These are phyloP conservation scores for Hymenoscyphus repandus DNA, from an alignment of 2,329 filamentous ascomycete genomes.

Conservation along the genomic window DNA sequence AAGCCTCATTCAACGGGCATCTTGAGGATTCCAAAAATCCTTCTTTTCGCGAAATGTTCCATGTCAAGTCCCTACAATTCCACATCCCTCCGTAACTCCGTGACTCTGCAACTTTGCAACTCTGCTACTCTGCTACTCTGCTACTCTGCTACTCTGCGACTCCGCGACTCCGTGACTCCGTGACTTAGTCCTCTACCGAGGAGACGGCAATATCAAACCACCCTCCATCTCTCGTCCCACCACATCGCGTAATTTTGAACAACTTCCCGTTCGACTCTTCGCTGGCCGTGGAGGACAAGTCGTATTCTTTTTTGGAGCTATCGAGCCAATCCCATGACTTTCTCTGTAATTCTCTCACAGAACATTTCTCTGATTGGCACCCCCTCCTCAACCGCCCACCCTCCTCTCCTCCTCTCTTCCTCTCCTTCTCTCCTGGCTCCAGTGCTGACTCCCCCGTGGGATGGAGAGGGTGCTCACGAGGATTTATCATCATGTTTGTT, in stretches of 20 bases:
- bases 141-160: too few species aligned
- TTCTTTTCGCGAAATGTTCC: too few species aligned
- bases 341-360: background rate
- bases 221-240: background rate
- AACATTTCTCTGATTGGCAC: background rate
- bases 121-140: too few species aligned
- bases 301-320: background rate
- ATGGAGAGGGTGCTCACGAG: background rate
- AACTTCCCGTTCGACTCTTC: too few species aligned
- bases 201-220: too few species aligned
- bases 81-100: too few species aligned
- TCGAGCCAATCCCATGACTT: background rate
- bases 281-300: background rate
- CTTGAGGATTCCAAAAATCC: too few species aligned
- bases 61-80: too few species aligned
- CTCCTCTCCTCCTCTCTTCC: background rate
- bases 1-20: too few species aligned
- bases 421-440: background rate
- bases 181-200: too few species aligned
- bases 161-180: too few species aligned
- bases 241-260: background rate
- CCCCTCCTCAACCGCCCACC: background rate
- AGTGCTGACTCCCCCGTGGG: background rate
- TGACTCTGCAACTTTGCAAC: too few species aligned
- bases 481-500: background rate